Evolutionary conservation across 1,139 yeast genomes (phyloP), one percentile per base, ranked within the genome.

Genomic region (Eremothecium gossypii): DNA sequence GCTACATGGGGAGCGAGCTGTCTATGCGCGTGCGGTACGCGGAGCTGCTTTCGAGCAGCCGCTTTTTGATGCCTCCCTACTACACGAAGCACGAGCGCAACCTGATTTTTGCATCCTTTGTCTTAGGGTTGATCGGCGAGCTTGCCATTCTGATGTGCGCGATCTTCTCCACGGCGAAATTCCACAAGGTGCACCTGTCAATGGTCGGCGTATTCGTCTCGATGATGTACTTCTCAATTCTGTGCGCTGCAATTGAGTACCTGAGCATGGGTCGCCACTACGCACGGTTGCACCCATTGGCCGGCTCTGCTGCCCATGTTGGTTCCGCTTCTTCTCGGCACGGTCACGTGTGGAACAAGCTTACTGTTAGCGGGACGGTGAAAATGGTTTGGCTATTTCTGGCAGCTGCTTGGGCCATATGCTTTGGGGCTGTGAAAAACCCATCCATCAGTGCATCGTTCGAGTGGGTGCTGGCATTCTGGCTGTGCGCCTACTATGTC

Each of bases 381-480:
- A 87, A 86, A 58, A 49, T 70, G 7, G 31, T 73, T 8, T 89
- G 96, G 95, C 65, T 83, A 37, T 47, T 69, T 3, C 60, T 72
- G n/a, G 95, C 95, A 2, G 67, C 82, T 23, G 76, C 68, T 0
- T 71, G 85, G 58, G 95, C 93, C 4, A 65, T 82, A 27, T 70
- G 76, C 34, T 89, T 86, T 54, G 91, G 78, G 10, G 72, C 64
- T 1, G 63, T 67, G 42, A 65, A 70, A 1, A 70, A 66, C 33
- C 45, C 65, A 8, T 64, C 69, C 31, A 63, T 69, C 11, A 65
- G 71, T 20, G 84, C 76, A 2, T 66, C 67, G 11, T 79, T 83
- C 60, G 97, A 89, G 62, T 89, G 97, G 96, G 57, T 77, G 7
- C 64, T 87, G 37, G 79, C 89, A 7, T 89, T 80, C 64, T 81